These are phyloP conservation scores for Suhomyces sp. DNA, from an alignment of 805 yeast species.

Conservation along the genomic window DNA sequence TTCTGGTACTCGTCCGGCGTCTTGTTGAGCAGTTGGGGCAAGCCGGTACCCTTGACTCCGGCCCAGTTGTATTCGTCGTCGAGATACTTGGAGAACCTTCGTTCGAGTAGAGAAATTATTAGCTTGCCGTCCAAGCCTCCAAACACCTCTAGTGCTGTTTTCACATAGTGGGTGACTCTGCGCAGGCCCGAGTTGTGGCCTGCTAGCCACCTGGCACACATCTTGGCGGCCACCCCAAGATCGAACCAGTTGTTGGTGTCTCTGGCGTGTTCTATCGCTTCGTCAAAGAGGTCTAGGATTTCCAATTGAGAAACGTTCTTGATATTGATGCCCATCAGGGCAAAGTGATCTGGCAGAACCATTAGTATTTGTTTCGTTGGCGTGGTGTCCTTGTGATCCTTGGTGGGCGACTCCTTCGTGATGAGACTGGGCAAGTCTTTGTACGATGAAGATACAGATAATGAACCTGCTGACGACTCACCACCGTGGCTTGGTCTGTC, in stretches of 20 bases:
- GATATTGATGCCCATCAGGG: conserved; percentile 11
- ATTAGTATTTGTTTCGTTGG: neutral
- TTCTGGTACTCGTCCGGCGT: neutral
- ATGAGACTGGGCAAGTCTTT: neutral
- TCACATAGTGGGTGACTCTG: conserved; percentile 35
- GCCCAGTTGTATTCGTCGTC: conserved; percentile 29
- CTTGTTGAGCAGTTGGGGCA: neutral
- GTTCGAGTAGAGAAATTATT: conserved; percentile 21
- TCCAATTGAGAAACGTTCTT: conserved; percentile 26
- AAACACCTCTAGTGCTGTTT: conserved; percentile 34
- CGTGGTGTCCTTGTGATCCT: neutral
- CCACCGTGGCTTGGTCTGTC: neutral
- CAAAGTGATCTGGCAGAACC: neutral
- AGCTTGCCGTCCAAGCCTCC: conserved; percentile 24
- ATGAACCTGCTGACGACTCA: neutral
- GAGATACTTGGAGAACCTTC: conserved; percentile 26
- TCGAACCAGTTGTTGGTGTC: conserved; percentile 31
- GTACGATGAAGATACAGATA: neutral
- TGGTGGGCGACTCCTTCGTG: neutral
- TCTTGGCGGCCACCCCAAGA: conserved; percentile 37
- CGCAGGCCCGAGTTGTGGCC: conserved; percentile 19
- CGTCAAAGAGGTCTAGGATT: conserved; percentile 44
- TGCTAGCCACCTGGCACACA: conserved; percentile 42
- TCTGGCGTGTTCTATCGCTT: conserved; percentile 40
- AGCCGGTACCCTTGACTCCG: conserved; percentile 15